Evolutionary conservation across 192 early-diverging fungal genomes (phyloP).

Genomic region (Kappamyces sp.): DNA sequence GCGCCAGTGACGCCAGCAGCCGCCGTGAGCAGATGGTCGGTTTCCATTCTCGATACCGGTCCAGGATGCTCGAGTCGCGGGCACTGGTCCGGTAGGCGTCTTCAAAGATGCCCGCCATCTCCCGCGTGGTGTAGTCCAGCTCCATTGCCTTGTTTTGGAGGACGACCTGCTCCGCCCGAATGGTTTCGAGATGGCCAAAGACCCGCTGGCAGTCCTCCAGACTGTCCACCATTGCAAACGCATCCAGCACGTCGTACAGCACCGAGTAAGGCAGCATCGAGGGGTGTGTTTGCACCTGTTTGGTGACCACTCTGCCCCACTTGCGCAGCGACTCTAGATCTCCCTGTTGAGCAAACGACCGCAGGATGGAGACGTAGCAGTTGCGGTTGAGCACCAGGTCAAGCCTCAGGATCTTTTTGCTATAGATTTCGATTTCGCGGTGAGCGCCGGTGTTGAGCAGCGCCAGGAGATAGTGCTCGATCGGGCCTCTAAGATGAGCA

Average conservation of each 20-base stretch:
- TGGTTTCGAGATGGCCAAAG: neutral
- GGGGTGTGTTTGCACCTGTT: neutral
- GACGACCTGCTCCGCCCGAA: neutral
- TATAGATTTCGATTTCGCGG: too few species aligned
- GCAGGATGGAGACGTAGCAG: neutral
- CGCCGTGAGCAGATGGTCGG: neutral
- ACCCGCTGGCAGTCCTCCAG: neutral
- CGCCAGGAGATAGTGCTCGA: neutral
- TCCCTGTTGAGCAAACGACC: neutral
- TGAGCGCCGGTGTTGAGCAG: too few species aligned
- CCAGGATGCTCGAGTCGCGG: neutral
- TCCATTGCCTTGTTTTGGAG: neutral
- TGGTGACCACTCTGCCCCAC: neutral
- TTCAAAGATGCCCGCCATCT: constrained; percentile 12
- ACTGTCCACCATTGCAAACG: neutral
- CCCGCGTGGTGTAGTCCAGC: neutral
- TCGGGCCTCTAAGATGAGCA: neutral
- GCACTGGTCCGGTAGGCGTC: neutral
- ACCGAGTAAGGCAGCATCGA: neutral
- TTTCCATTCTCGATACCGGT: constrained; percentile 5
- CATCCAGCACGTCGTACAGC: neutral
- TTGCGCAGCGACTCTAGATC: neutral
- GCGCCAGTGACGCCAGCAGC: neutral
- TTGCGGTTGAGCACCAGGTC: neutral
- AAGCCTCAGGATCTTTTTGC: neutral